Evolutionary conservation across 257 asterid genomes (phyloP).

Genomic region (Solanum ossicruentum): DNA sequence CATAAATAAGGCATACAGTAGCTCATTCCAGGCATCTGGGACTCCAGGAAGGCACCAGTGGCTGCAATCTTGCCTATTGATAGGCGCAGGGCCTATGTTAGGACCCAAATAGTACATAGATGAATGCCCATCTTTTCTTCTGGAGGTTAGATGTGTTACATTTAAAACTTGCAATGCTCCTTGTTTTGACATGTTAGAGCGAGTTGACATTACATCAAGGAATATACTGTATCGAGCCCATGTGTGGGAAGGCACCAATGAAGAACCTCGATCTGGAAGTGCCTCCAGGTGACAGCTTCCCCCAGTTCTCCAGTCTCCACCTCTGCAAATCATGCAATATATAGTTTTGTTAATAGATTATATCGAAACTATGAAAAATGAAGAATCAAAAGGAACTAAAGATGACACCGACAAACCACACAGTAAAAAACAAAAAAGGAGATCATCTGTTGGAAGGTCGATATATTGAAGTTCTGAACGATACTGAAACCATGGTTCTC

Average conservation of each 20-base stretch:
- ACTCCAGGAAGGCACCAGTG: conserved; percentile 96
- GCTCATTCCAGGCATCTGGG: conserved; percentile 85
- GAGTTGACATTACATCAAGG: conserved; percentile 14
- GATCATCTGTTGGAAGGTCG: not conserved
- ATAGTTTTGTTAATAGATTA: not conserved
- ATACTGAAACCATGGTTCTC: not conserved
- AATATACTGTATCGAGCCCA: conserved; percentile 51
- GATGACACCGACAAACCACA: not conserved
- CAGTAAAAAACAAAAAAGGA: not conserved
- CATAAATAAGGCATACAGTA: conserved; percentile 53
- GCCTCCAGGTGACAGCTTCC: conserved; percentile 73
- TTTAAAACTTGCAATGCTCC: conserved; percentile 35
- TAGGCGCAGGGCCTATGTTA: conserved; percentile 32
- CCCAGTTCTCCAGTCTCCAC: conserved; percentile 89
- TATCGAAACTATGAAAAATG: not conserved
- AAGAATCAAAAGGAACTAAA: not conserved
- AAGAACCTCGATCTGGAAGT: conserved; percentile 63
- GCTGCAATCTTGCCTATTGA: conserved; percentile 82
- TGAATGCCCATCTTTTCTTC: conserved; percentile 83
- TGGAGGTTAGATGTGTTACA: conserved; percentile 56
- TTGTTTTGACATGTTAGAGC: conserved; percentile 13
- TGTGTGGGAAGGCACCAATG: conserved; percentile 51
- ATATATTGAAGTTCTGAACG: not conserved
- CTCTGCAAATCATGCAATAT: conserved; percentile 24
- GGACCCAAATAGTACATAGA: conserved; percentile 78